These are phyloP conservation scores for Stereocaulon alpinum DNA, from an alignment of 495 filamentous ascomycete genomes.

Conservation along the genomic window DNA sequence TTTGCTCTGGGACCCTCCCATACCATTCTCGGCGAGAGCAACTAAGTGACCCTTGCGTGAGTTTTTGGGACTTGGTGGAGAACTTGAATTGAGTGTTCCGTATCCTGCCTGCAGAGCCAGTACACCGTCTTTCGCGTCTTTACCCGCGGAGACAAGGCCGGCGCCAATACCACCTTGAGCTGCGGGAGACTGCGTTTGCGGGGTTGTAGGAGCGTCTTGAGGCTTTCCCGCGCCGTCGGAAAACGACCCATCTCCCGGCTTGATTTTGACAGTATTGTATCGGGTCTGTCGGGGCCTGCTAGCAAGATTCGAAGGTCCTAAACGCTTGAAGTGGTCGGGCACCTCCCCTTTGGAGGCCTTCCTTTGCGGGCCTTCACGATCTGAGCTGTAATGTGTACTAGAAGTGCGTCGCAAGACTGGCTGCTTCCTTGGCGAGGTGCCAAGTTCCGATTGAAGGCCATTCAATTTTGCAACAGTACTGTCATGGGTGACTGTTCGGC, in stretches of 20 bases:
- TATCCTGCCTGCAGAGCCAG: conserved; percentile 57
- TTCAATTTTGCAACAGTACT: conserved; percentile 8
- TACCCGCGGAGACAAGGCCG: conserved; percentile 42
- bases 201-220: conserved; percentile 8
- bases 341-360: conserved; percentile 47
- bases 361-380: conserved; percentile 22
- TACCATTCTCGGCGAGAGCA: conserved; percentile 18
- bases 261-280: conserved; percentile 88
- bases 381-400: conserved; percentile 26
- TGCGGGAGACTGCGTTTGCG: conserved; percentile 19
- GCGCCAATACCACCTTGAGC: conserved; percentile 42
- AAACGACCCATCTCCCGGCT: conserved; percentile 41
- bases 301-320: conserved; percentile 87
- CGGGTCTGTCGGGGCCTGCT: conserved; percentile 71
- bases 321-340: conserved; percentile 72
- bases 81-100: conserved; percentile 41
- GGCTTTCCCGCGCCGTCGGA: conserved; percentile 15
- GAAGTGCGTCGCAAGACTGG: conserved; percentile 40
- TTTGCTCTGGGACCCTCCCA: not conserved
- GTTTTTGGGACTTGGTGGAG: conserved; percentile 25
- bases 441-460: conserved; percentile 11
- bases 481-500: conserved; percentile 8
- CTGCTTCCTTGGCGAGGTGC: not conserved
- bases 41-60: conserved; percentile 14
- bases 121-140: conserved; percentile 56